Evolutionary conservation across 2,329 filamentous ascomycete genomes (phyloP).

Genomic region (Cordyceps farinosa): DNA sequence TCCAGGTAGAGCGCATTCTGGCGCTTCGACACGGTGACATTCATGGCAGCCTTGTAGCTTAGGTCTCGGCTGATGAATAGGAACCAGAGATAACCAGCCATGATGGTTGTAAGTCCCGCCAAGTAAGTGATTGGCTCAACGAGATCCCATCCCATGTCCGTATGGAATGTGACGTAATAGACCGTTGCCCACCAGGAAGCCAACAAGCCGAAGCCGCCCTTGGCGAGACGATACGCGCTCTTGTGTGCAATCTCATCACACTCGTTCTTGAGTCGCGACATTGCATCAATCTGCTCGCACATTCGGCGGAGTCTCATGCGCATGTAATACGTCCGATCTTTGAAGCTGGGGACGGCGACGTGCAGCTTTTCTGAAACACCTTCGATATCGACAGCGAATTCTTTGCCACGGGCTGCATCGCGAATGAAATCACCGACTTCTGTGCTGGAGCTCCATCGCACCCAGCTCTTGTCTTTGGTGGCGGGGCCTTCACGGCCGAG

Average conservation of each 20-base stretch:
- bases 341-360: slow-evolving; percentile 81
- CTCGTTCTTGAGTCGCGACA: slow-evolving; percentile 73
- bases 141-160: slow-evolving; percentile 81
- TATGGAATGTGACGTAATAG: slow-evolving; percentile 68
- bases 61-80: slow-evolving; percentile 88
- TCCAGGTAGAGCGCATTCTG: slow-evolving; percentile 73
- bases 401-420: slow-evolving; percentile 77
- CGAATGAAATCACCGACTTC: slow-evolving; percentile 94
- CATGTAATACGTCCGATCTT: slow-evolving; percentile 86
- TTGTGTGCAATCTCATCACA: slow-evolving; percentile 76
- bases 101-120: slow-evolving; percentile 78
- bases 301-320: slow-evolving; percentile 71
- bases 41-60: slow-evolving; percentile 80
- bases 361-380: slow-evolving; percentile 62
- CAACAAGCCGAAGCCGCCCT: slow-evolving; percentile 72
- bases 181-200: slow-evolving; percentile 78
- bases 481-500: slow-evolving; percentile 58
- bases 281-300: slow-evolving; percentile 61
- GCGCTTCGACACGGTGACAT: slow-evolving; percentile 76
- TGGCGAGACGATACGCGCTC: slow-evolving; percentile 73
- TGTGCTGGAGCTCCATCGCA: slow-evolving; percentile 83
- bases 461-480: slow-evolving; percentile 54
- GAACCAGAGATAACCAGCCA: slow-evolving; percentile 91
- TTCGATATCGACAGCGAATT: slow-evolving; percentile 82
- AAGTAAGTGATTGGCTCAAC: slow-evolving; percentile 91